Evolutionary conservation across 306 rosid species (phyloP), one percentile per base, ranked within the genome.

Genomic region (Cucurbita maxima): DNA sequence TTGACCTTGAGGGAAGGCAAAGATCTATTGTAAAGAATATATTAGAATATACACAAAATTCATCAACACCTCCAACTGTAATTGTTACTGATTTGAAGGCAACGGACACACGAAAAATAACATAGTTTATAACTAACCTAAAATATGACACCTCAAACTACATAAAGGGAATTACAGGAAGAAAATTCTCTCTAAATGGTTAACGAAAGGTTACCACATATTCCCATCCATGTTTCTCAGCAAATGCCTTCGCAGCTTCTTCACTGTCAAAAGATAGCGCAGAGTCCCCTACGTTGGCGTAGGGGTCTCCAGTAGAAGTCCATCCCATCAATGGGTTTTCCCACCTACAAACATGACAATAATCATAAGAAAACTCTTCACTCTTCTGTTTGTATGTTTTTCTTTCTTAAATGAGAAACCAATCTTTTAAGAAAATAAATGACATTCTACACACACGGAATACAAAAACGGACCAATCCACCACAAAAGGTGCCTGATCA

Each of bases 291-390:
- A 94, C 99, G 69, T 94, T 82, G 55, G 99, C 76, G 43, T 91
- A 94, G 44, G 99, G 97, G 77, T 94, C 98, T 45, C 97, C 98
- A 54, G 98, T 92, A 57, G 98, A 92, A n/a, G 98, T 92, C 99
- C 99, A 94, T 50, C 99, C 99, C 99, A 94, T 94, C 80, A 94
- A 77, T 72, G 99, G 99, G 79, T 94, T 94, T 76, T 94, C 99
- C 99, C 99, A 94, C 90, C 97, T 91, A 75, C 56, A 69, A 81
- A 83, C 72, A 54, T 38, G 43, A 15, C 40, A 19, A 37, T 15
- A 19, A 51, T 48, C 64, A 53, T 56, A 6, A 20, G 16, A 19
- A 57, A 56, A 55, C n/a, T 15, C 9, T 74, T 14, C 52, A 58
- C 81, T 4, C 71, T 18, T 72, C 38, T 14, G 19, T 25, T 7